phyloP scores from a whole-genome alignment of 2,329 filamentous ascomycete species.

The Verticillium nonalfalfae region DNA sequence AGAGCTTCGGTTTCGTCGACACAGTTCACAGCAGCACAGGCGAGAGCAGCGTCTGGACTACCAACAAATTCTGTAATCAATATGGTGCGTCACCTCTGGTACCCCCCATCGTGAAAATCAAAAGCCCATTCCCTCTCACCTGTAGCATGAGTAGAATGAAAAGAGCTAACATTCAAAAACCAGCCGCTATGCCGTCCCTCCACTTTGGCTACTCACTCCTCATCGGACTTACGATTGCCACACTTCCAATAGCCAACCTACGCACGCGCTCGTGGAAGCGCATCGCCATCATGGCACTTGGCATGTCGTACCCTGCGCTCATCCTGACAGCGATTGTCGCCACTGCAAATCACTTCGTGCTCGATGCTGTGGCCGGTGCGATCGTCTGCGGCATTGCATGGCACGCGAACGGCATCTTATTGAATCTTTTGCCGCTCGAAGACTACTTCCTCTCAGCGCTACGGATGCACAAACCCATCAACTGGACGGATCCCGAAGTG shows the following conservation, averaged over 20 bases:
- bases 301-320: constrained; percentile 56
- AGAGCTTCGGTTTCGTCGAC: constrained; percentile 47
- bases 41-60: constrained; percentile 40
- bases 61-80: constrained; percentile 69
- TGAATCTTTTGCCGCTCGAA: constrained; percentile 60
- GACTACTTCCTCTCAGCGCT: constrained; percentile 61
- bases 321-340: constrained; percentile 65
- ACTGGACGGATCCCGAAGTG: constrained; percentile 28
- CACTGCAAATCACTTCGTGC: constrained; percentile 67
- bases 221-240: constrained; percentile 63
- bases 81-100: constrained; percentile 44
- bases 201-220: constrained; percentile 72
- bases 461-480: constrained; percentile 58
- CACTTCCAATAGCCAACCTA: constrained; percentile 53
- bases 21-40: constrained; percentile 42
- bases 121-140: constrained; percentile 4
- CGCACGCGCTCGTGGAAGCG: constrained; percentile 47
- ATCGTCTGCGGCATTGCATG: constrained; percentile 60
- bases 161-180: too few species aligned
- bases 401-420: constrained; percentile 44
- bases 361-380: constrained; percentile 65
- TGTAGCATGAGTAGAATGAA: too few species aligned
- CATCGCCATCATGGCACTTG: constrained; percentile 33
- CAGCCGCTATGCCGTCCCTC: constrained; percentile 67
- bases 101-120: too few species aligned